Evolutionary conservation across 2,329 filamentous ascomycete genomes (phyloP).

Genomic region (Fusarium torulosum): DNA sequence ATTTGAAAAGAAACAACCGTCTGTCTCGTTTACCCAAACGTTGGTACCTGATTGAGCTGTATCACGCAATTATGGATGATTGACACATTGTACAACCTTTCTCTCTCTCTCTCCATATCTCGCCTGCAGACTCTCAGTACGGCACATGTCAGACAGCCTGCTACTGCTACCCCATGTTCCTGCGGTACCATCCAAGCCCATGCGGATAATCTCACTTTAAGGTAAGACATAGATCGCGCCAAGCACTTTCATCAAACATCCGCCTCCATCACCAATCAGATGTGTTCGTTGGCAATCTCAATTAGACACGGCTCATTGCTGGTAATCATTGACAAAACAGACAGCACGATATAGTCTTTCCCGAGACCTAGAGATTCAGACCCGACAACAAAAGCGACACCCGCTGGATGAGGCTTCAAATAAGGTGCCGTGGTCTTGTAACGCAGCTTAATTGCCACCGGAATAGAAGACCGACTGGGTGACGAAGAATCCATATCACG

Average conservation of each 20-base stretch:
- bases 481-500: background rate
- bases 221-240: constrained; percentile 27
- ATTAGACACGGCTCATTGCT: background rate
- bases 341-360: background rate
- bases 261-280: constrained; percentile 15
- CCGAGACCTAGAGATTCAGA: background rate
- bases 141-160: background rate
- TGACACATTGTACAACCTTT: background rate
- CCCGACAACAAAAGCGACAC: background rate
- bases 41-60: background rate
- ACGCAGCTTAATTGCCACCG: background rate
- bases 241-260: constrained; percentile 14
- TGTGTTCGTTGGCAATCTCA: background rate
- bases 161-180: constrained; percentile 9
- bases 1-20: background rate
- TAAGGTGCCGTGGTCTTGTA: background rate
- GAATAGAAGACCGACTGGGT: background rate
- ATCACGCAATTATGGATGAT: background rate
- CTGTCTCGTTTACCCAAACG: background rate
- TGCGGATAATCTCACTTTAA: constrained; percentile 11
- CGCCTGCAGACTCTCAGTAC: background rate
- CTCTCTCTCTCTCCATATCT: background rate
- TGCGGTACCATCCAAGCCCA: constrained; percentile 9
- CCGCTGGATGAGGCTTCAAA: background rate
- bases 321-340: background rate